phyloP scores from a whole-genome alignment of 345 rosid species.

The Corchorus capsularis region DNA sequence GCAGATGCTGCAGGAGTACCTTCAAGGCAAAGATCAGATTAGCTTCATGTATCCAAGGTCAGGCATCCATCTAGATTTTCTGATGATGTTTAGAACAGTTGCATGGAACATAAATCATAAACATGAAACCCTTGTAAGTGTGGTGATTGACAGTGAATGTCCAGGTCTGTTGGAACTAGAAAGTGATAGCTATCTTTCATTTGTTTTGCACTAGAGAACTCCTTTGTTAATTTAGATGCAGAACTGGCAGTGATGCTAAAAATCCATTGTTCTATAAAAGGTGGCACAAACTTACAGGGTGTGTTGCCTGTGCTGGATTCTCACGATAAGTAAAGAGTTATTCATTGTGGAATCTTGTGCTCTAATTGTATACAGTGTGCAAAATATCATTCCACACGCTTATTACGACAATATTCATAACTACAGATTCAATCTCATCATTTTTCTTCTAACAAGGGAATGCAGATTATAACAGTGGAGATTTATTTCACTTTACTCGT shows the following conservation, averaged over 20 bases:
- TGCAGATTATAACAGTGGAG: neutral
- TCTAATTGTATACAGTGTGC: neutral
- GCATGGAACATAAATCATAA: neutral
- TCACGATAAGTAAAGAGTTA: neutral
- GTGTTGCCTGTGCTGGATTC: neutral
- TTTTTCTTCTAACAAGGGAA: neutral
- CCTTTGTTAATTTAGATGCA: neutral
- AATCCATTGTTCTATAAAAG: neutral
- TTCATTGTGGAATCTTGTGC: neutral
- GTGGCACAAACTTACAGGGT: neutral
- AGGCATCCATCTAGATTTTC: constrained; percentile 22
- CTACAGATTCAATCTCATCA: neutral
- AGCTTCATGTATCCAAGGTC: constrained; percentile 96
- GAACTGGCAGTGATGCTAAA: neutral
- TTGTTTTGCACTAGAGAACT: neutral
- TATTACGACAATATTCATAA: neutral
- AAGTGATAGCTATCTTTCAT: neutral
- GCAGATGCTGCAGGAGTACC: constrained; percentile 69
- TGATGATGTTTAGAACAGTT: neutral
- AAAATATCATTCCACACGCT: neutral
- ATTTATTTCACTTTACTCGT: neutral
- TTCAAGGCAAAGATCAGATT: constrained; percentile 71
- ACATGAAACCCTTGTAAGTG: neutral
- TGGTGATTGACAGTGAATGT: neutral
- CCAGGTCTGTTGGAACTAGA: neutral